Base-by-base conservation (phyloP, 2,329 filamentous ascomycete species). In the Dichotomopilus funicola region DNA sequence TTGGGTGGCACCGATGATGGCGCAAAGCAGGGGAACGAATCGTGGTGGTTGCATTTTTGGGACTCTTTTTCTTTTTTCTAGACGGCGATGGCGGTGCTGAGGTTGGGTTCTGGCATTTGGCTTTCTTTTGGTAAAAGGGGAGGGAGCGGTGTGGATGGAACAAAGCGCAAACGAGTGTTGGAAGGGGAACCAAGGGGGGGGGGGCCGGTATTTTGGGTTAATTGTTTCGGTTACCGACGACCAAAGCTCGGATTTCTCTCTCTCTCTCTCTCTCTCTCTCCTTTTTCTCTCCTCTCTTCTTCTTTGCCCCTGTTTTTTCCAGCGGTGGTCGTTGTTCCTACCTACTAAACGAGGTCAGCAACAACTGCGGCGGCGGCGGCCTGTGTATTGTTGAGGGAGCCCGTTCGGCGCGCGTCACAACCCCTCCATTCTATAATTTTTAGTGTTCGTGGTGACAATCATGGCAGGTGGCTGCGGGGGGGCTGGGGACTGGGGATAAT, bases 31-130 rank as follows among this genome's bases (percentile, higher is more conserved):
- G 11, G 11, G 27, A 34, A 54, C 52, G 56, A 51, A 50, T 59
- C 51, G 59, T 54, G 69, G 71, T 66, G 72, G 70, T 70, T 60
- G 63, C 62, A 67, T 56, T 37, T 42, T 52, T 5, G 55, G 52
- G 47, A 43, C 41, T 54, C 9, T 38, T 52, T 52, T 57, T 59
- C 19, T 27, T 27, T 27, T 27, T 27, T 27, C 19, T 27, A 27
- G 19, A 27, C 19, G 19, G 19, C 19, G 19, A 27, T 27, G 19
- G 19, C 19, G 19, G 19, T 27, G 19, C 19, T 27, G 19, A 27
- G 19, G 19, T 27, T 27, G 19, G 19, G 19, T 27, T 27, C 19
- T 27, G 19, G 19, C 19, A 27, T 27, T 27, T 27, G 19, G 19
- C 19, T 27, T 27, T 27, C 19, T 27, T 27, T 27, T 27, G 19